Evolutionary conservation across 225 moss, liverwort and hornwort species (phyloP).

Genomic region (Physcomitrium patens): DNA sequence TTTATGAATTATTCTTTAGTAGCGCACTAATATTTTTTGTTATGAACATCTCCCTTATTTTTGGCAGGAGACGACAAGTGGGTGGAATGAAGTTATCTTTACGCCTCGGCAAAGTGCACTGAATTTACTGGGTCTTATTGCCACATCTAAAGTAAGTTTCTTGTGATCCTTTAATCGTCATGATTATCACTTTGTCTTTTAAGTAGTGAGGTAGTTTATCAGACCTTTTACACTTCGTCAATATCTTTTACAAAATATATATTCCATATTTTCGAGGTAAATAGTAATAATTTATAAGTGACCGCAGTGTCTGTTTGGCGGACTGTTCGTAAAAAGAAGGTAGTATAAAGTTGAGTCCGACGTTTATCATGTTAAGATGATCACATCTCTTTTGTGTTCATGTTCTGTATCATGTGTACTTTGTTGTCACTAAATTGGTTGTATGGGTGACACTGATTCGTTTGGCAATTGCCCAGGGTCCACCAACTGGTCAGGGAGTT

Average conservation of each 20-base stretch:
- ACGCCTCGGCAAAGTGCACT: constrained; percentile 91
- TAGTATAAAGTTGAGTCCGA: constrained; percentile 9
- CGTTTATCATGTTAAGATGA: constrained; percentile 14
- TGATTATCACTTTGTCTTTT: constrained; percentile 1
- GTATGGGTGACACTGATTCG: constrained; percentile 5
- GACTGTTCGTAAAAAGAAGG: constrained; percentile 3
- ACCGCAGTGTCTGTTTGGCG: background rate
- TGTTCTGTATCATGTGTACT: constrained; percentile 21
- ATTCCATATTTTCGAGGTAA: constrained; percentile 15
- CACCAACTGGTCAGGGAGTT: constrained; percentile 61
- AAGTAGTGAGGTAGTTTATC: too few species aligned
- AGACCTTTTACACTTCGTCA: too few species aligned
- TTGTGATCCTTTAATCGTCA: background rate
- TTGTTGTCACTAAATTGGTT: constrained; percentile 21
- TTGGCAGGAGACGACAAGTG: constrained; percentile 85
- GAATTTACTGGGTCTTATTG: constrained; percentile 87
- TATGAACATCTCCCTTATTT: constrained; percentile 12
- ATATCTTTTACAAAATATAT: background rate
- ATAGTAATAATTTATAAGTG: background rate
- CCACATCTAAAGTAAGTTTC: constrained; percentile 77
- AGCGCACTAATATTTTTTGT: background rate
- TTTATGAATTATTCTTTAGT: constrained; percentile 6
- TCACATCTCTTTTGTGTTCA: constrained; percentile 13
- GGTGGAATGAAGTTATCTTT: constrained; percentile 88
- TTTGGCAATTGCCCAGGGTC: constrained; percentile 60